Evolutionary conservation across 306 rosid species (phyloP).

Genomic region (Canavalia gladiata): DNA sequence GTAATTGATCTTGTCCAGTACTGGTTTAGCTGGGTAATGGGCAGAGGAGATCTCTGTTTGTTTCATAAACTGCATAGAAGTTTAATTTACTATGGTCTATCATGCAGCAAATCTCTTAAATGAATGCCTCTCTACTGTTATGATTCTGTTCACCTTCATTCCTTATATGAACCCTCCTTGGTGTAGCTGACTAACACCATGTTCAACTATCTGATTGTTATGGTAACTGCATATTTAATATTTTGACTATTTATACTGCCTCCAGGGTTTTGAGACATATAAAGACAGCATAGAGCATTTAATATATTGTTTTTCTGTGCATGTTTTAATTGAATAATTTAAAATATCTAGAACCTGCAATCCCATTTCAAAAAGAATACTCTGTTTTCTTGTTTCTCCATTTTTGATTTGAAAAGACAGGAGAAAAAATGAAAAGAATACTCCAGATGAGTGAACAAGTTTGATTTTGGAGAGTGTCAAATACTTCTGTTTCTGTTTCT

Average conservation of each 20-base stretch:
- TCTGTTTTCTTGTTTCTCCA: conserved; percentile 1
- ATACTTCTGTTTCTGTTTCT: conserved; percentile 8
- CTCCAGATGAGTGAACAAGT: conserved; percentile 11
- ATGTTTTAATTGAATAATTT: neutral
- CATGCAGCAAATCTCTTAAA: conserved; percentile 3
- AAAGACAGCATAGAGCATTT: neutral
- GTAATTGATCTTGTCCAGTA: neutral
- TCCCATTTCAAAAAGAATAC: conserved; percentile 37
- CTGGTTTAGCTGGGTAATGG: conserved; percentile 14
- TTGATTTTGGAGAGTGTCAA: conserved; percentile 15
- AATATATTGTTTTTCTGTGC: neutral
- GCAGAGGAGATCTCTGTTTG: neutral
- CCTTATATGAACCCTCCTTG: neutral
- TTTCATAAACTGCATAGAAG: conserved; percentile 18
- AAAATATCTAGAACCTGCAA: conserved; percentile 3
- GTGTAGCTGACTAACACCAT: conserved; percentile 4
- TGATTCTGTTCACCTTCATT: conserved; percentile 27
- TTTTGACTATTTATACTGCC: neutral
- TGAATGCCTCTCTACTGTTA: neutral
- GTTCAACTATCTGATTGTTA: neutral
- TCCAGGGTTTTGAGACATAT: neutral
- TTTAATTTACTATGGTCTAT: conserved; percentile 16
- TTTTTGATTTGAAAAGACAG: neutral
- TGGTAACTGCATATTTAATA: neutral
- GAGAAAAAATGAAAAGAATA: neutral